A percentile compares a stretch with the other conserved stretches of the same genome.
Conservation (phyloP, 805 yeast species). For the Spathaspora sp. region DNA sequence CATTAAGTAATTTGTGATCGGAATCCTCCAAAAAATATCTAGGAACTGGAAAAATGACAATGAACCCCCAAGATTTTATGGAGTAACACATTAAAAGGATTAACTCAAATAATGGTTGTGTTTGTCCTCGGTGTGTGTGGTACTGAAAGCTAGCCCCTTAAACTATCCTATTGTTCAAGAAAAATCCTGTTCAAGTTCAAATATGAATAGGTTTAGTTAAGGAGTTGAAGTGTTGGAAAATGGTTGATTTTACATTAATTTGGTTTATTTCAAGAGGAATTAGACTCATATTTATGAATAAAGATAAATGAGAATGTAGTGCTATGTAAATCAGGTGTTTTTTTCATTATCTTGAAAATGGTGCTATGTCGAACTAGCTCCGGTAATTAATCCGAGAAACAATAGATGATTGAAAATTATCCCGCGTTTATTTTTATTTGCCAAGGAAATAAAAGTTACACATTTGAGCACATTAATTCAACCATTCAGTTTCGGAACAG, state of each 20-base stretch:
- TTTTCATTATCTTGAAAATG: not conserved
- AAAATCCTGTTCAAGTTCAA: too few species aligned
- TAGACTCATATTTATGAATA: not conserved
- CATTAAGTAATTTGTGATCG: not conserved
- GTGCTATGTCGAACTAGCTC: not conserved
- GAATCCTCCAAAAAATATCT: not conserved
- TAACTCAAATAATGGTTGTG: not conserved
- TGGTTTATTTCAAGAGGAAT: not conserved
- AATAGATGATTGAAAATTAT: not conserved
- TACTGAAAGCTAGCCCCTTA: too few species aligned
- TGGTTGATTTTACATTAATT: too few species aligned
- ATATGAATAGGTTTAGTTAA: too few species aligned
- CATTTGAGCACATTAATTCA: too few species aligned
- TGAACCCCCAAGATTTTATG: not conserved
- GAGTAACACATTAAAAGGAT: not conserved
- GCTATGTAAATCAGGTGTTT: not conserved
- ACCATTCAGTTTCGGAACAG: too few species aligned
- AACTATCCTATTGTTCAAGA: too few species aligned
- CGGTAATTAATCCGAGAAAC: not conserved
- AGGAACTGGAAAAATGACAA: not conserved
- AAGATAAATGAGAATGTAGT: not conserved
- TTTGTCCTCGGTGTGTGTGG: too few species aligned
- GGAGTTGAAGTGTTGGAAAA: too few species aligned
- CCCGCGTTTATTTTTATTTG: not conserved
- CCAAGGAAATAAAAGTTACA: not conserved